These are phyloP conservation scores for rapeseed (Brassica napus) DNA, from an alignment of 345 rosid species.

Conservation along the genomic window DNA sequence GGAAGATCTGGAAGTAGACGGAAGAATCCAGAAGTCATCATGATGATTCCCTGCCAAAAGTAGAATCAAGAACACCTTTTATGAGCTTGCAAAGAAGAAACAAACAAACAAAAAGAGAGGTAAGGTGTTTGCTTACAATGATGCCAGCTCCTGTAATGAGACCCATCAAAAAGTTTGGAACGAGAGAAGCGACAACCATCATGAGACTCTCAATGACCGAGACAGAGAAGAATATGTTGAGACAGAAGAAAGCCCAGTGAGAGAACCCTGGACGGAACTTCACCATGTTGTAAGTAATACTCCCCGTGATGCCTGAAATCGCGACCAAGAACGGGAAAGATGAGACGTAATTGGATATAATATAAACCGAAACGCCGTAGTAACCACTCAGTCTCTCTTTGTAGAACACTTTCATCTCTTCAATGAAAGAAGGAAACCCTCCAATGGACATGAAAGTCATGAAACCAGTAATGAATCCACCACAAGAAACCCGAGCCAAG, in stretches of 20 bases:
- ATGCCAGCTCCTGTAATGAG: slow-evolving; percentile 73
- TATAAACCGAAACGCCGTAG: slow-evolving; percentile 69
- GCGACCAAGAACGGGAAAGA: slow-evolving; percentile 69
- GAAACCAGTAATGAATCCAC: slow-evolving; percentile 71
- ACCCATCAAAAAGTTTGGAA: slow-evolving; percentile 85
- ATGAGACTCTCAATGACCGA: slow-evolving; percentile 82
- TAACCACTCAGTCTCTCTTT: slow-evolving; percentile 71
- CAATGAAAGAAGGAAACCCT: slow-evolving; percentile 85
- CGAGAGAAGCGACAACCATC: slow-evolving; percentile 86
- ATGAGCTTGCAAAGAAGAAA: not conserved
- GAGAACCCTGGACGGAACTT: slow-evolving; percentile 63
- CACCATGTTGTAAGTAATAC: slow-evolving; percentile 65
- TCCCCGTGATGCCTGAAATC: slow-evolving; percentile 52
- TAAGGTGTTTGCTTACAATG: slow-evolving; percentile 42
- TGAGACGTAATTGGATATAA: slow-evolving; percentile 69
- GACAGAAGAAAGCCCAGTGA: slow-evolving; percentile 61
- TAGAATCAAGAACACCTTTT: not conserved
- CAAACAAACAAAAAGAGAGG: not conserved
- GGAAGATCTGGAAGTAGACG: slow-evolving; percentile 82
- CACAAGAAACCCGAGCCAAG: slow-evolving; percentile 71
- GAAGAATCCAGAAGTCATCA: slow-evolving; percentile 94
- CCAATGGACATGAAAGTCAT: slow-evolving; percentile 91
- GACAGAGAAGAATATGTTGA: slow-evolving; percentile 62
- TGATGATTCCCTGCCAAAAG: slow-evolving; percentile 61
- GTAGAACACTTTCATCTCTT: slow-evolving; percentile 82